These are phyloP conservation scores for Ammopiptanthus mongolicus DNA, from an alignment of 306 rosid species.

Conservation along the genomic window DNA sequence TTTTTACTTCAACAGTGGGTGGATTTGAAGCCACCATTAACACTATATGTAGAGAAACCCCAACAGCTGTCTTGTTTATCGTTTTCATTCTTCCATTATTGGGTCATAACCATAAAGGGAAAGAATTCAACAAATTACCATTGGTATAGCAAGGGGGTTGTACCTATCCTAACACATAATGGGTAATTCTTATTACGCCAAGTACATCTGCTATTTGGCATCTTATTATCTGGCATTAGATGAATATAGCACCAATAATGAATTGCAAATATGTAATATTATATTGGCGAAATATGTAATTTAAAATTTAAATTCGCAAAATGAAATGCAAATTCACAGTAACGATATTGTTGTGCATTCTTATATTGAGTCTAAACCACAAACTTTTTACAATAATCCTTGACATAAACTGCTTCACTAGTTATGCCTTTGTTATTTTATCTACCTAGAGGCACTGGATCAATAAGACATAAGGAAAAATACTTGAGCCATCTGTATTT, in stretches of 20 bases:
- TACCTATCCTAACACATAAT: background rate
- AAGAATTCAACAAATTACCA: conserved; percentile 6
- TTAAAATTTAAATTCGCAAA: conserved; percentile 1
- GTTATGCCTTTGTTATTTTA: background rate
- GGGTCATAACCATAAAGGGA: background rate
- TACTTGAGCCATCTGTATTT: background rate
- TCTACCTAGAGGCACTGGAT: background rate
- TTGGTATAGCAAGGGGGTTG: background rate
- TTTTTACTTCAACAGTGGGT: background rate
- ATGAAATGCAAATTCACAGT: background rate
- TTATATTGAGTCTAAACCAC: conserved; percentile 10
- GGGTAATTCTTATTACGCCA: background rate
- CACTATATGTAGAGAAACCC: background rate
- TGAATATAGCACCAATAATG: background rate
- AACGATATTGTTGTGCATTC: background rate
- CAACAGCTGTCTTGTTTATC: background rate
- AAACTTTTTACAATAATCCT: background rate
- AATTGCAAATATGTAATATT: background rate
- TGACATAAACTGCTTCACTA: background rate
- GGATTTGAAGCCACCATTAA: conserved; percentile 8
- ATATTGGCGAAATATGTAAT: background rate
- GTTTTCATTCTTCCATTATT: background rate
- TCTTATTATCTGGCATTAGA: conserved; percentile 11
- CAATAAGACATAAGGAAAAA: background rate
- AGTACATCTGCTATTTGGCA: background rate